These are phyloP conservation scores for Suillus decipiens DNA, from an alignment of 768 basidiomycete genomes.

Conservation along the genomic window DNA sequence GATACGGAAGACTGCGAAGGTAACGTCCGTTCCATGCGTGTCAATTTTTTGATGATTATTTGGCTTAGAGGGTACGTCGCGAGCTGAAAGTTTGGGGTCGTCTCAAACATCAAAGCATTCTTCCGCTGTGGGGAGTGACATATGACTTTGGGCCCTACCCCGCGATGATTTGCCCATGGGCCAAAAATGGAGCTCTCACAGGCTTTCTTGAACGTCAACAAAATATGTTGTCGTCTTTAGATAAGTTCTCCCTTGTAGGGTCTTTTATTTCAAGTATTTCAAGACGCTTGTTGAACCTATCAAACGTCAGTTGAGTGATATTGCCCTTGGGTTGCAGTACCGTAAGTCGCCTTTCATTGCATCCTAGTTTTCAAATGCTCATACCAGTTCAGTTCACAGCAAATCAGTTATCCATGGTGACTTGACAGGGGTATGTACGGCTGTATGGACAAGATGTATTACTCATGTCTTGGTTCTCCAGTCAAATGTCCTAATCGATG, in stretches of 20 bases:
- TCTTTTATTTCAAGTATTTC: too few relatives aligned
- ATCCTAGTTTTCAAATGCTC: background rate
- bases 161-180: background rate
- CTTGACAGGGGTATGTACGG: background rate
- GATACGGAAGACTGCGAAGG: background rate
- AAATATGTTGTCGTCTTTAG: background rate
- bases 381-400: background rate
- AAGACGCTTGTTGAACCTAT: too few relatives aligned
- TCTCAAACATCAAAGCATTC: background rate
- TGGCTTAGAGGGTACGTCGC: background rate
- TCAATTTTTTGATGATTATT: background rate
- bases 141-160: background rate
- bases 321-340: background rate
- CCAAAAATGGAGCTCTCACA: background rate
- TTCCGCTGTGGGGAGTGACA: background rate
- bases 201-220: background rate
- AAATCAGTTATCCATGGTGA: background rate
- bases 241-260: background rate
- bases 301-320: background rate
- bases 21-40: background rate
- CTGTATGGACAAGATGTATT: background rate
- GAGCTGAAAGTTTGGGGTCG: background rate
- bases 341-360: background rate
- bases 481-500: slow-evolving; percentile 20
- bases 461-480: background rate